Base-by-base conservation (phyloP, 2,329 filamentous ascomycete species). In the Xylariaceae sp. region DNA sequence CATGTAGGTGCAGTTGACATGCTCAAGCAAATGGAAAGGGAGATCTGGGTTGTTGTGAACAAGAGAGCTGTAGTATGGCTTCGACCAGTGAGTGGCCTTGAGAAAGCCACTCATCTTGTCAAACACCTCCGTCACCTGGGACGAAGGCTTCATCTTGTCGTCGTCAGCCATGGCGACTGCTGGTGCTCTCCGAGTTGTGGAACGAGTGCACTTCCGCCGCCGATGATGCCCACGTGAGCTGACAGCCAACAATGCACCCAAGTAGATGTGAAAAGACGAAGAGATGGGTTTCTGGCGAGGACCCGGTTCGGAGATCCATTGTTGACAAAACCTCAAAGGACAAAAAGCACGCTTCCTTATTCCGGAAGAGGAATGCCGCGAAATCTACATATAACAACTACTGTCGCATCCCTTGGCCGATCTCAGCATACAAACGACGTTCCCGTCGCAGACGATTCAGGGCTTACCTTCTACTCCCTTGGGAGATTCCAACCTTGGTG, bases 1-100 rank as follows among this genome's bases (percentile, higher is more conserved):
- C 36, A 83, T 67, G 56, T 81, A 82, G 49, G 71, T 69, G 64
- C 81, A 84, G 65, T 80, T 82, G 53, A 82, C 67, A 54, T 81
- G 72, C 38, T 73, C 53, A 47, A 77, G 64, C 53, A 73, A 53
- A 30, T 57, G 55, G 11, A 52, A 50, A n/a, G 62, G 55, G 22
- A 59, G 46, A 6, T 66, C 55, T 7, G 59, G 47, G 52, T 71
- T 65, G 14, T 69, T 60, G 6, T 66, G 62, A 7, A 70, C 63
- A 57, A 70, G 68, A 31, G 65, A 60, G 48, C 71, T 73, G 45
- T 64, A 60, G 55, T 75, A 72, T 3, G 72, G 71, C 50, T 67
- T 65, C 5, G 70, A 62, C 56, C 66, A 74, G 54, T 73, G 68
- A 27, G 67, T 75, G 32, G 61, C 66, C 48, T 61, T 60, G 51